Percentiles rank a stretch among this genome's conserved stretches.
Conservation (phyloP, 1,284 basidiomycete species). For the Pyrrhoderma noxium region DNA sequence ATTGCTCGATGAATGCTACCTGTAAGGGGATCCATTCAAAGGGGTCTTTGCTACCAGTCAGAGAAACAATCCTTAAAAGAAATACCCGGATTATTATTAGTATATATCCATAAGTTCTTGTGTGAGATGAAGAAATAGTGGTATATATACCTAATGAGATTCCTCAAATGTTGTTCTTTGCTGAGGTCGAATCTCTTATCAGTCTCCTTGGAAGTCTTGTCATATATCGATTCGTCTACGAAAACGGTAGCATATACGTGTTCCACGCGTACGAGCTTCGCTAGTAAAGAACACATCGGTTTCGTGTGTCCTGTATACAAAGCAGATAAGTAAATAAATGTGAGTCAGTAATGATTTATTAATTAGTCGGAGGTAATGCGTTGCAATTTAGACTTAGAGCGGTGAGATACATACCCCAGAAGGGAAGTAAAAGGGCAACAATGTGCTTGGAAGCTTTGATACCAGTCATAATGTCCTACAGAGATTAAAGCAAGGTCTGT, state of each 20-base stretch:
- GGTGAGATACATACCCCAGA: conserved; percentile 6
- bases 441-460: background rate
- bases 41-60: background rate
- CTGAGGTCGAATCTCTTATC: background rate
- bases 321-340: too few species aligned
- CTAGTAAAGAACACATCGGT: conserved; percentile 1
- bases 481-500: too few species aligned
- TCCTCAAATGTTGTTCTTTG: background rate
- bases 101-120: too few species aligned
- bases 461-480: too few species aligned
- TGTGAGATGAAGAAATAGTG: too few species aligned
- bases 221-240: background rate
- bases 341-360: background rate
- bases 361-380: background rate
- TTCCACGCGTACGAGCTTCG: conserved; percentile 4
- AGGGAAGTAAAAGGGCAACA: conserved; percentile 4
- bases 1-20: too few species aligned
- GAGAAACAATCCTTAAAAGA: conserved; percentile 1
- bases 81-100: too few species aligned
- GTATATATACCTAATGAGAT: conserved; percentile 4
- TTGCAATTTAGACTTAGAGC: background rate
- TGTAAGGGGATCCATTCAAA: background rate
- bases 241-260: conserved; percentile 4
- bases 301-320: conserved; percentile 14
- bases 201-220: background rate